Conservation (phyloP, 2,329 filamentous ascomycete species). For the Lachnellula arida region DNA sequence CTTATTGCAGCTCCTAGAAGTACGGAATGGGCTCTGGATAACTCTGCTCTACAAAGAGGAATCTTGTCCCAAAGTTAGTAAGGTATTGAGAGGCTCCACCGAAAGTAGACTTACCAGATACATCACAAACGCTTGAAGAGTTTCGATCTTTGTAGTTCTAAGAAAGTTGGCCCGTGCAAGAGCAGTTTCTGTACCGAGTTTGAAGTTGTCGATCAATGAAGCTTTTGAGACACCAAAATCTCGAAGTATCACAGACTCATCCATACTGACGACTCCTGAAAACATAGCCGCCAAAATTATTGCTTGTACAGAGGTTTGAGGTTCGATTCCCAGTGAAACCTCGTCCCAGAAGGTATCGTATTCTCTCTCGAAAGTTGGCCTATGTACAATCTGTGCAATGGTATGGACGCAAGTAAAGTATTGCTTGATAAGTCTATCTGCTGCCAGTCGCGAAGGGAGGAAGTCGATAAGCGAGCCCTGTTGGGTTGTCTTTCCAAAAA, state of each 20-base stretch:
- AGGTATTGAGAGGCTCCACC: not conserved
- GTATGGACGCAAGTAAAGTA: slow-evolving; percentile 67
- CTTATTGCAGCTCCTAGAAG: slow-evolving; percentile 67
- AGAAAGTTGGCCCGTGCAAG: slow-evolving; percentile 67
- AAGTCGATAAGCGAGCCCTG: slow-evolving; percentile 52
- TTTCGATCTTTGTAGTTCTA: slow-evolving; percentile 67
- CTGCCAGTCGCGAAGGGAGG: slow-evolving; percentile 52
- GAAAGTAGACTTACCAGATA: slow-evolving; percentile 54
- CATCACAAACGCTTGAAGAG: slow-evolving; percentile 71
- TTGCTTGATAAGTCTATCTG: slow-evolving; percentile 59
- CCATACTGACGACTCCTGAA: slow-evolving; percentile 62
- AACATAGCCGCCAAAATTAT: slow-evolving; percentile 67
- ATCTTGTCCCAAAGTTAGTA: slow-evolving; percentile 44
- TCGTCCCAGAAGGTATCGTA: slow-evolving; percentile 64
- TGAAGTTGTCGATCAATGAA: slow-evolving; percentile 57
- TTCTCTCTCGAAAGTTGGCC: slow-evolving; percentile 57
- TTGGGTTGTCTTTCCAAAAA: slow-evolving; percentile 52
- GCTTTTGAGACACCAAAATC: slow-evolving; percentile 54
- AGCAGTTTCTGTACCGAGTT: slow-evolving; percentile 61
- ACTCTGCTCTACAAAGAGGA: slow-evolving; percentile 65
- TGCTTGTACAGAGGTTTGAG: slow-evolving; percentile 59
- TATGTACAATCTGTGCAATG: slow-evolving; percentile 63
- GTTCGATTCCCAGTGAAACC: slow-evolving; percentile 54
- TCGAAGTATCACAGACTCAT: slow-evolving; percentile 45
- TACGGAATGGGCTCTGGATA: slow-evolving; percentile 69